These are phyloP conservation scores for Tylopilus sp. DNA, from an alignment of 1,284 basidiomycete species.

Conservation along the genomic window DNA sequence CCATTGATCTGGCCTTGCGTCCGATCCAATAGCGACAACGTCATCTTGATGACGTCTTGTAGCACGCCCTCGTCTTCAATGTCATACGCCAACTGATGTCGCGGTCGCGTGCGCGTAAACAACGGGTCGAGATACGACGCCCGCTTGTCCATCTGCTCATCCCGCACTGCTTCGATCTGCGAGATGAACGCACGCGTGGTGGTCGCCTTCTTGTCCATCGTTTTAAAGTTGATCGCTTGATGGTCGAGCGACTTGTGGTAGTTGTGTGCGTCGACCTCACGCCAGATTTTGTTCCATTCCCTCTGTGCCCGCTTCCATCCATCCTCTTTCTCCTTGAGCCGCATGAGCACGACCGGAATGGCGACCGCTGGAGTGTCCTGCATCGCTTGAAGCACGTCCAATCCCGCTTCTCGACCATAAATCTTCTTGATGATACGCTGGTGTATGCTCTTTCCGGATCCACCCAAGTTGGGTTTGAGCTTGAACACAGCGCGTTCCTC, in stretches of 20 bases:
- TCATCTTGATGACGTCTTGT: conserved; percentile 85
- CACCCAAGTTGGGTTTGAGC: conserved; percentile 87
- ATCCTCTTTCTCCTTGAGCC: conserved; percentile 95
- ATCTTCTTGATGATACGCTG: conserved; percentile 96
- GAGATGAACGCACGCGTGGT: conserved; percentile 80
- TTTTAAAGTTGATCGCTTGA: conserved; percentile 89
- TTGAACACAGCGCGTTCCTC: conserved; percentile 86
- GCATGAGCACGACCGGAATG: conserved; percentile 87
- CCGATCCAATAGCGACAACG: conserved; percentile 89
- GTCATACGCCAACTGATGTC: conserved; percentile 80
- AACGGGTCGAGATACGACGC: conserved; percentile 74
- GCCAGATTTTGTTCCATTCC: conserved; percentile 99
- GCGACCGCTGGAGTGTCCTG: conserved; percentile 93
- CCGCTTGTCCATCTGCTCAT: conserved; percentile 81
- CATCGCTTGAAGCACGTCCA: conserved; percentile 87
- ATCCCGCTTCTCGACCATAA: conserved; percentile 84
- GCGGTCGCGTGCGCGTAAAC: conserved; percentile 65
- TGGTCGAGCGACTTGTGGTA: conserved; percentile 93
- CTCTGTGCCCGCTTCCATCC: conserved; percentile 99
- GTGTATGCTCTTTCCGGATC: conserved; percentile 89
- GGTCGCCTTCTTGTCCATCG: conserved; percentile 87
- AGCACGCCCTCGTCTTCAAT: conserved; percentile 77
- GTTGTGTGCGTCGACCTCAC: conserved; percentile 93
- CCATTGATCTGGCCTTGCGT: conserved; percentile 72
- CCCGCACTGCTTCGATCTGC: conserved; percentile 86